Percentiles rank a stretch among this genome's conserved stretches.
phyloP scores from a whole-genome alignment of 2,329 filamentous ascomycete species.

The Emergomyces pasteurianus region DNA sequence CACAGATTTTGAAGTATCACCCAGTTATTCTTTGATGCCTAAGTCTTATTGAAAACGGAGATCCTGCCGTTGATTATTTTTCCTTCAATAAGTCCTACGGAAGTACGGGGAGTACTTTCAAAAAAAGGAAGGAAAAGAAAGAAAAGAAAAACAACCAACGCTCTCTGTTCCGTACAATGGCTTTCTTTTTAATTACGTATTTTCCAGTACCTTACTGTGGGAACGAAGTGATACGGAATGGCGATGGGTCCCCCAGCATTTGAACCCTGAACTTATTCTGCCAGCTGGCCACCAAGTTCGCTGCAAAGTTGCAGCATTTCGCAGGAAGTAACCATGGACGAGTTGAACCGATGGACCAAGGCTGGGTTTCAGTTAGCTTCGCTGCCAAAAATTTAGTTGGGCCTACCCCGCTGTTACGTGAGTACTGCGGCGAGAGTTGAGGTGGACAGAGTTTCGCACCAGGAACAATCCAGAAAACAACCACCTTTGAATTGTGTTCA shows the following conservation, averaged over 20 bases:
- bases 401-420: neutral
- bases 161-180: too few relatives aligned
- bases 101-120: too few relatives aligned
- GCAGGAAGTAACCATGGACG: neutral
- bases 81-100: too few relatives aligned
- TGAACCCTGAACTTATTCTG: neutral
- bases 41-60: neutral
- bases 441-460: neutral
- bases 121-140: too few relatives aligned
- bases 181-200: too few relatives aligned
- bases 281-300: neutral
- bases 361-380: neutral
- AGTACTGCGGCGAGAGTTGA: neutral
- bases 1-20: neutral
- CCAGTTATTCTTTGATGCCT: neutral
- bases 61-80: too few relatives aligned
- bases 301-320: neutral
- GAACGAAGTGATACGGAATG: neutral
- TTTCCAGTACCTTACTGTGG: too few relatives aligned
- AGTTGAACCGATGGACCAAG: neutral
- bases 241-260: too few relatives aligned
- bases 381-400: neutral
- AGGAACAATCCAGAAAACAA: neutral
- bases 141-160: too few relatives aligned
- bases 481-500: neutral